These are phyloP conservation scores for Suhomyces yuchorum DNA, from an alignment of 1,139 yeast species.

Conservation along the genomic window DNA sequence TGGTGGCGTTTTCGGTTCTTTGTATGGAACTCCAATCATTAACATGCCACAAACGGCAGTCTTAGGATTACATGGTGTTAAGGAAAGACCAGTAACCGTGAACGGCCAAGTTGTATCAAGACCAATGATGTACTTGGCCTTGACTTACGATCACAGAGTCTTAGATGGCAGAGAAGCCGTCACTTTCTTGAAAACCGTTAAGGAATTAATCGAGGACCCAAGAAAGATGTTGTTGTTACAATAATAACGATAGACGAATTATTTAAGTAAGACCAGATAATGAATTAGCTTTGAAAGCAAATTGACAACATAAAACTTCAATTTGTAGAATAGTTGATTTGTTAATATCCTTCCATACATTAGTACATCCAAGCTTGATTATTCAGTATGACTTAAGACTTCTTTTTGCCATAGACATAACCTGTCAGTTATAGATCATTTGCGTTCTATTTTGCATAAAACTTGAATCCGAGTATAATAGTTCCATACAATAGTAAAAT, in stretches of 20 bases:
- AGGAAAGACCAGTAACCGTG: slow-evolving; percentile 96
- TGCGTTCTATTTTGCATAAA: background rate
- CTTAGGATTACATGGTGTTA: slow-evolving; percentile 95
- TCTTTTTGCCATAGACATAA: too few relatives aligned
- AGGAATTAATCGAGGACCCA: slow-evolving; percentile 98
- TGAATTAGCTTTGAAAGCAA: slow-evolving; percentile 2
- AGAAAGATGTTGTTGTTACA: slow-evolving; percentile 90
- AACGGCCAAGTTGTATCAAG: slow-evolving; percentile 94
- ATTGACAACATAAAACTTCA: background rate
- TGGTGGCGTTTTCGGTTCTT: slow-evolving; percentile 98
- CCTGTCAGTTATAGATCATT: background rate
- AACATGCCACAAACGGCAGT: slow-evolving; percentile 99
- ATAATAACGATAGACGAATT: slow-evolving; percentile 19
- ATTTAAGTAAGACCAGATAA: slow-evolving; percentile 4
- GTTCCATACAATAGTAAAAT: background rate
- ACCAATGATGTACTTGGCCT: slow-evolving; percentile 99
- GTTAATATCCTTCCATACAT: too few relatives aligned
- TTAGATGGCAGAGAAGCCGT: slow-evolving; percentile 99
- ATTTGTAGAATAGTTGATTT: background rate
- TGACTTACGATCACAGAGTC: slow-evolving; percentile 97
- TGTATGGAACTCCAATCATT: slow-evolving; percentile 97
- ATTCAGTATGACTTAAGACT: too few relatives aligned
- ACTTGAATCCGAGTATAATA: background rate
- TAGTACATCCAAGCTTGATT: too few relatives aligned
- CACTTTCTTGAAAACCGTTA: slow-evolving; percentile 90